Conservation (phyloP, 2,329 filamentous ascomycete genomes). For the Aureobasidium sp. region DNA sequence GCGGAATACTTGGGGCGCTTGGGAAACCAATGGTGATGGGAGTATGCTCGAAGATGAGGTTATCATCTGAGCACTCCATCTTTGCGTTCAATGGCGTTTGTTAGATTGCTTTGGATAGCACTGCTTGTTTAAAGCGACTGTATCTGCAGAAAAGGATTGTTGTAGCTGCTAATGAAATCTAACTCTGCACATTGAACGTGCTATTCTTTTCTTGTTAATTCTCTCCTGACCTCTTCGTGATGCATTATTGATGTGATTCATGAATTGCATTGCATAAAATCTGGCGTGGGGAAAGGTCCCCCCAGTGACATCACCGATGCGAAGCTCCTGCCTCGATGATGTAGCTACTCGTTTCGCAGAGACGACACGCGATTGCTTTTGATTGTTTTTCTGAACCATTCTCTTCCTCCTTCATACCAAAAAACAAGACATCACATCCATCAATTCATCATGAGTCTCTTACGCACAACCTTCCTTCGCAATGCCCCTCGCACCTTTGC, state of each 20-base stretch:
- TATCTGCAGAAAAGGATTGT: background rate
- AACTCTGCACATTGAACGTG: background rate
- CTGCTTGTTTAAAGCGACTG: background rate
- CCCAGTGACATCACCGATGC: background rate
- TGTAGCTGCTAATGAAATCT: background rate
- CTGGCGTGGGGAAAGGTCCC: background rate
- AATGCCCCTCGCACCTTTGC: conserved; percentile 18
- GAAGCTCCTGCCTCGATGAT: background rate
- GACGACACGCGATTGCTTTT: background rate
- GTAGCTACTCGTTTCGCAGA: background rate
- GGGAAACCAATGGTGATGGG: background rate
- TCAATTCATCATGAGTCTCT: conserved; percentile 17
- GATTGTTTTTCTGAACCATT: background rate
- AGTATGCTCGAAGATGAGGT: conserved; percentile 16
- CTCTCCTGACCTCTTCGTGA: background rate
- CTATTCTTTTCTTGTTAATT: background rate
- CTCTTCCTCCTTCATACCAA: background rate
- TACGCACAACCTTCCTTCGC: conserved; percentile 19
- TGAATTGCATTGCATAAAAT: background rate
- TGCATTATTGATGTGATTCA: background rate
- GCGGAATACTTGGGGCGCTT: conserved; percentile 2
- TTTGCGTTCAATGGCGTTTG: background rate
- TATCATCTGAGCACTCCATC: background rate
- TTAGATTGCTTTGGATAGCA: background rate
- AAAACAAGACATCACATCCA: background rate